Base-by-base conservation (phyloP, 1,284 basidiomycete species). In the Naganishia cerealis region DNA sequence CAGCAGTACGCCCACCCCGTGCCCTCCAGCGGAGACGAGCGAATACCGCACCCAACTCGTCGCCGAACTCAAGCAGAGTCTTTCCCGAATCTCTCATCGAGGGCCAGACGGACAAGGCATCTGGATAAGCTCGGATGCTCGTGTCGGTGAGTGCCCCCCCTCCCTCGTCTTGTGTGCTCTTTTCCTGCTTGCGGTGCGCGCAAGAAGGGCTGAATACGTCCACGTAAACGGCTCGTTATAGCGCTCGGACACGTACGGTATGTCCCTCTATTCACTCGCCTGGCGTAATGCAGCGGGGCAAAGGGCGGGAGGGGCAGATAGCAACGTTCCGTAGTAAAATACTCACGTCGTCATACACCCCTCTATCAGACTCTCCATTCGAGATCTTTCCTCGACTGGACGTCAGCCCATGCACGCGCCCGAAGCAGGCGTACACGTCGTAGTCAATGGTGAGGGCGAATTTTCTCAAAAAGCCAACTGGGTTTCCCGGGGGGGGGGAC, bases 341-440 rank as follows among this genome's bases (percentile, higher is more conserved):
- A n/a, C 13, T n/a, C 43, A 46, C 29, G 6, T 33, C 29, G 29
- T 33, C 29, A 33, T 33, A 33, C 29, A n/a, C 6, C 29, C 29
- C 40, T 42, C 43, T 71, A 69, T 39, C 70, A 62, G 75, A 58
- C 62, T 76, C 4, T 73, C 74, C 8, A 76, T 76, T 69, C 73
- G 74, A 53, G 75, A 76, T 53, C 66, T 76, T 36, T 72, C 73
- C 5, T 61, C 73, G 6, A 75, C 78, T 1, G 80, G 81, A 43
- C 74, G 76, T 50, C 81, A 82, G 68, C 81, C 81, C 10, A 76
- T 82, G 54, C 77, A 78, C 65, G 78, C 78, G 40, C 73, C 74
- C 57, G 78, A 80, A 61, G 75, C 74, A 21, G 76, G 76, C 56
- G 70, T 82, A 43, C 76, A 79, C 67, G 77, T 81, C n/a, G 79